Percentiles rank a stretch among this genome's conserved stretches.
phyloP scores from a whole-genome alignment of 805 yeast species.

The Hermanozyma aechmeae region DNA sequence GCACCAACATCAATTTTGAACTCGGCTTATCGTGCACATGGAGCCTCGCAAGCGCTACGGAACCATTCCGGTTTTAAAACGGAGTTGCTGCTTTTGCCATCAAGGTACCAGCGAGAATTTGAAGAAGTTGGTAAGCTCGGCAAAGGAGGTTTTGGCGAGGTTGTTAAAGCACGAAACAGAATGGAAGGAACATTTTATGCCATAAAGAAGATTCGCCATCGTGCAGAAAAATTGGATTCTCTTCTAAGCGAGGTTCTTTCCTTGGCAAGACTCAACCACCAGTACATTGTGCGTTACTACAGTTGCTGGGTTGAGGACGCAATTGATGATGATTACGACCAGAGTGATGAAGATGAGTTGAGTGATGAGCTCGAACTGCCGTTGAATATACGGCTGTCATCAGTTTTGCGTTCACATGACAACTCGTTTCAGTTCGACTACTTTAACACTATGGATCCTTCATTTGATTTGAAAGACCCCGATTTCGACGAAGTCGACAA shows the following conservation, averaged over 20 bases:
- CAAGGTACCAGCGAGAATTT: slow-evolving; percentile 88
- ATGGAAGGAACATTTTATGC: slow-evolving; percentile 95
- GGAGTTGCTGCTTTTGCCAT: too few species aligned
- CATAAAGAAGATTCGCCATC: slow-evolving; percentile 80
- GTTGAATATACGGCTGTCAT: slow-evolving; percentile 12
- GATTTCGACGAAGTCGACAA: slow-evolving; percentile 21
- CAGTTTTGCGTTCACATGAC: slow-evolving; percentile 10
- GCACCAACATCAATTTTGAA: too few species aligned
- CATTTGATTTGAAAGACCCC: slow-evolving; percentile 35
- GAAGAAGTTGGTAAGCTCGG: slow-evolving; percentile 91
- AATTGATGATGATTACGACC: slow-evolving; percentile 20
- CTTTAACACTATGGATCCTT: slow-evolving; percentile 52
- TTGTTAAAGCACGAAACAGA: slow-evolving; percentile 89
- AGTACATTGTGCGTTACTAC: slow-evolving; percentile 90
- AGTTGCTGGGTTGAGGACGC: slow-evolving; percentile 98
- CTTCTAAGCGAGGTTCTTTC: slow-evolving; percentile 88
- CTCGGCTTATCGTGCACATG: too few species aligned
- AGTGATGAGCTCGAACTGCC: slow-evolving; percentile 15
- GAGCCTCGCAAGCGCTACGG: too few species aligned
- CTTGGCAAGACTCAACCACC: slow-evolving; percentile 86
- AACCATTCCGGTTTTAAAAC: too few species aligned
- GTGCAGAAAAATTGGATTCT: slow-evolving; percentile 67
- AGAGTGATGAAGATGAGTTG: slow-evolving; percentile 9
- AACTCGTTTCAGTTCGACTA: slow-evolving; percentile 46
- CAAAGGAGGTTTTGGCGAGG: slow-evolving; percentile 96